Base-by-base conservation (phyloP, 352 stramenopile species). In the Pseudoperonospora humuli region DNA sequence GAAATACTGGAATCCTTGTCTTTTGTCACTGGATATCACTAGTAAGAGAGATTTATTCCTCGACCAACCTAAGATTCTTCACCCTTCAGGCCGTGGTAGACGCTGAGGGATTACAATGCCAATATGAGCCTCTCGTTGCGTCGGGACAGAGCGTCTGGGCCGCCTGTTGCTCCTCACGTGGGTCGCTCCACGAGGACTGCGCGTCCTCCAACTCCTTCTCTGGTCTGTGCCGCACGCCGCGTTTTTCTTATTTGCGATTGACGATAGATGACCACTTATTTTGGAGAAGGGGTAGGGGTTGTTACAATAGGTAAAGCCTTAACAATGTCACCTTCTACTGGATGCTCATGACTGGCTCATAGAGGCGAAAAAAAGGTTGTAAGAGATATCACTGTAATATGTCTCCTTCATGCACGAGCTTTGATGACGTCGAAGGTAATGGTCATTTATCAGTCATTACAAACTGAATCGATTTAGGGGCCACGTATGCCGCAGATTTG, bases 221-320 rank as follows among this genome's bases (percentile, higher is more conserved):
- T 53, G 36, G 40, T 58, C 43, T 65, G 51, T 44, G 40, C 20
- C 38, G 51, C 45, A 48, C 50, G 33, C 50, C 36, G 49, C 44
- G 29, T 58, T 67, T 66, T 57, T 53, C 57, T 33, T 50, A 52
- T 50, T 43, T 35, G 36, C 57, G 57, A 67, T 67, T 48, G 53
- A 67, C 57, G 57, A 64, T 60, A 37, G 37, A 59, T 42, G 48
- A 63, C 57, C 45, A 61, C 42, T 66, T 32, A 1, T 5, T 3
- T 32, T 7, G 1, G 26, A 6, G 11, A 32, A 32, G 26, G 26
- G 26, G 26, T 32, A 32, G 26, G 26, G 26, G n/a, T n/a, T n/a
- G n/a, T n/a, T n/a, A n/a, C n/a, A n/a, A n/a, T n/a, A n/a, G n/a
- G n/a, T n/a, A n/a, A n/a, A n/a, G n/a, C n/a, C n/a, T n/a, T n/a